Percentiles rank a stretch among this genome's conserved stretches.
These are phyloP conservation scores for Cornus kousa DNA, from an alignment of 148 eudicot species.

Conservation along the genomic window DNA sequence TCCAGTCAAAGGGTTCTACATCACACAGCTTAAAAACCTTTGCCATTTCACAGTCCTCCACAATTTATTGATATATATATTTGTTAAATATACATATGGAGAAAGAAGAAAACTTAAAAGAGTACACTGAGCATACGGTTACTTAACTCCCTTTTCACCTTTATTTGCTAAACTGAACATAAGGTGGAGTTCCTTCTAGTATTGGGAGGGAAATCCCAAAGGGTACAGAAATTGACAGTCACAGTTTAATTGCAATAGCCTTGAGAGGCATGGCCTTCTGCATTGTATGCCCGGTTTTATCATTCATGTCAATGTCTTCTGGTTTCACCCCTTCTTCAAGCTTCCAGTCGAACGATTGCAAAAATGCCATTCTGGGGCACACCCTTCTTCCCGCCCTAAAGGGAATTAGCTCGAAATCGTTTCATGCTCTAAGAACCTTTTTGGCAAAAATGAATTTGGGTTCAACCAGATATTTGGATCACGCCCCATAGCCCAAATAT, in stretches of 20 bases:
- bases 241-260: conserved; percentile 4
- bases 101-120: no score
- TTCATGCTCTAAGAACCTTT: conserved; percentile 25
- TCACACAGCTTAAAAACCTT: no score
- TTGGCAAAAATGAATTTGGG: conserved; percentile 19
- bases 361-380: not conserved
- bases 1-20: no score
- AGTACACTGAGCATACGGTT: no score
- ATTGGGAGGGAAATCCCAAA: no score
- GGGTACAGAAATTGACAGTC: not conserved
- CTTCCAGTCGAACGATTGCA: conserved; percentile 34
- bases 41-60: no score
- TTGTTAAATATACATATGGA: no score
- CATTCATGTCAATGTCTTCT: conserved; percentile 20
- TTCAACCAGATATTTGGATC: conserved; percentile 31
- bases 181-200: no score
- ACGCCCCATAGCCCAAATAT: conserved; percentile 30
- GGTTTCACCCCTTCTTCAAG: conserved; percentile 13
- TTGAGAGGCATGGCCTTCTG: conserved; percentile 17
- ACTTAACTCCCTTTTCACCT: no score
- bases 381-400: conserved; percentile 14
- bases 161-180: no score
- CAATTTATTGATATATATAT: no score
- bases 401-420: conserved; percentile 30
- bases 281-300: conserved; percentile 23